Conservation (phyloP, 1,284 basidiomycete genomes). For the Cryptococcus maquisensis region DNA sequence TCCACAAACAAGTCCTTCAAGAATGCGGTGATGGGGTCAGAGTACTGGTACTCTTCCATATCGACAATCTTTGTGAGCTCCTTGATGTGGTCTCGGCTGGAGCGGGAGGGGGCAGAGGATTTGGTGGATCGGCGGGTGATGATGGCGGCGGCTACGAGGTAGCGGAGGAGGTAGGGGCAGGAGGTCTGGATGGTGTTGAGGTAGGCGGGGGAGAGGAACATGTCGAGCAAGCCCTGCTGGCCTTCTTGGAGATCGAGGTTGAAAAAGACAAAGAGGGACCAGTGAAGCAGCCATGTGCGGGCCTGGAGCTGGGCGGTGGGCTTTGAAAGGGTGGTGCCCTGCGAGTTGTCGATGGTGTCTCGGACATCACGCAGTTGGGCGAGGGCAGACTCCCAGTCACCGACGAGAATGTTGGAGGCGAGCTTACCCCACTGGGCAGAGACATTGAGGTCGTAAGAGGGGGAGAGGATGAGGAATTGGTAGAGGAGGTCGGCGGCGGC, state of each 20-base stretch:
- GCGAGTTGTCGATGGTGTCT: conserved; percentile 74
- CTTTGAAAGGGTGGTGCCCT: conserved; percentile 54
- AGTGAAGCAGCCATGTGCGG: conserved; percentile 96
- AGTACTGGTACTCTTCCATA: conserved; percentile 90
- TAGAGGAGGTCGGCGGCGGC: conserved; percentile 96
- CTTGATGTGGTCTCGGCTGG: conserved; percentile 72
- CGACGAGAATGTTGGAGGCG: conserved; percentile 89
- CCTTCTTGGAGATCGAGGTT: conserved; percentile 84
- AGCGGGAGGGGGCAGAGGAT: conserved; percentile 35
- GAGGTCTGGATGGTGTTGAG: conserved; percentile 98
- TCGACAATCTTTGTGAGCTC: conserved; percentile 87
- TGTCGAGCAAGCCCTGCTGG: conserved; percentile 82
- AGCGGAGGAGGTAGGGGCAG: conserved; percentile 90
- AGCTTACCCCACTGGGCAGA: conserved; percentile 99
- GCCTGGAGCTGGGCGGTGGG: conserved; percentile 82
- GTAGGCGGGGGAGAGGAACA: conserved; percentile 92
- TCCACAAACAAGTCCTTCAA: conserved; percentile 89
- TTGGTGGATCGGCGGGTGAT: conserved; percentile 68
- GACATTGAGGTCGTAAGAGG: conserved; percentile 82
- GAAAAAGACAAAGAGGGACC: conserved; percentile 98
- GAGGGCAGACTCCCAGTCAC: conserved; percentile 89
- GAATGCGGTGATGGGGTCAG: conserved; percentile 90
- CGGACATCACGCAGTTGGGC: conserved; percentile 90
- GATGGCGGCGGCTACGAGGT: conserved; percentile 87
- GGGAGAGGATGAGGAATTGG: conserved; percentile 96